Evolutionary conservation across 495 filamentous ascomycete species (phyloP), one percentile per base, ranked within the genome.

Genomic region (Trichoderma virens): DNA sequence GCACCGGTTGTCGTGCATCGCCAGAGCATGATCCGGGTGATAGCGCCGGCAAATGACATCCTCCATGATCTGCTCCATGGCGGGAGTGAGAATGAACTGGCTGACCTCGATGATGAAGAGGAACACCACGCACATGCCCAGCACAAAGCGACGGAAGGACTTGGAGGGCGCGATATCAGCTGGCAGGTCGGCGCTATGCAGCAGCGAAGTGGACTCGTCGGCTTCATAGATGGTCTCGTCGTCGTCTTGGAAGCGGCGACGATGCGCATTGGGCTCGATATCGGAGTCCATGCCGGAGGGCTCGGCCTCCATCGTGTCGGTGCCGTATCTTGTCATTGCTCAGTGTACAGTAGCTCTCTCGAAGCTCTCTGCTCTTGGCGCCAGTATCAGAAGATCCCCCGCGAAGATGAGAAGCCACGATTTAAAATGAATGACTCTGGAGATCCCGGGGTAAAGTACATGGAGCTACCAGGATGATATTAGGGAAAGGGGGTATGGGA

Each of bases 1-100:
- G 67, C 72, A 74, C 0, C 64, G 51, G 13, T 60, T 63, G 62
- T 70, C 65, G 28, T 71, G 28, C 3, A 67, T 8, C 8, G 62
- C 65, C 6, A 62, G 61, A 4, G 43, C 62, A 8, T 60, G 64
- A 5, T 59, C 14, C 64, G 74, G 74, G 67, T 74, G 67, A n/a
- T 69, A 66, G 31, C 68, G 64, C 8, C 69, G 63, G 66, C 74
- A 76, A 47, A 76, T 69, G 64, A 76, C 69, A 31, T 60, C 56
- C 63, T 76, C 74, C 65, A 73, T 72, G 64, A 75, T 65, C 41
- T 65, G 67, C 45, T 67, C 72, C n/a, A 38, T 61, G 1, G 74
- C 67, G 14, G 74, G 66, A 23, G 54, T 34, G 28, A 27, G 7
- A 13, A 72, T 67, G 63, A 61, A 68, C 45, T 60, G 30, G 28